Percentiles rank a stretch among this genome's conserved stretches.
Conservation (phyloP, 345 rosid species). For the Turnera subulata region DNA sequence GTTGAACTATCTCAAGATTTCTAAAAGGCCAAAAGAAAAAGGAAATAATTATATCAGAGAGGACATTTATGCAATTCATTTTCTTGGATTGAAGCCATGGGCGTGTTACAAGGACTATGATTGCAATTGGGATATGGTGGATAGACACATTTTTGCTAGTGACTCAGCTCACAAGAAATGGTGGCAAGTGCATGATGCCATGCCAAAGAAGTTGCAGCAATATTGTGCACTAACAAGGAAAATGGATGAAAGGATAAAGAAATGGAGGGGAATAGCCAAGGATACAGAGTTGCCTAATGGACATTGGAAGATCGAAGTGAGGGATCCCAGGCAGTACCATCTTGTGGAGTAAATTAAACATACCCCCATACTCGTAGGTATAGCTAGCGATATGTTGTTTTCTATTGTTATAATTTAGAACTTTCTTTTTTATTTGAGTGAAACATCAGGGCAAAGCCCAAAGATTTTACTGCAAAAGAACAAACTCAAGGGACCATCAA, state of each 20-base stretch:
- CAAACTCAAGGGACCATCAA: too few relatives aligned
- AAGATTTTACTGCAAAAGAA: too few relatives aligned
- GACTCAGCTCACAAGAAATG: slow-evolving; percentile 54
- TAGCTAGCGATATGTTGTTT: too few relatives aligned
- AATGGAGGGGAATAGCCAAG: slow-evolving; percentile 53
- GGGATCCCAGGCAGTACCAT: slow-evolving; percentile 47
- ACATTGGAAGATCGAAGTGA: slow-evolving; percentile 60
- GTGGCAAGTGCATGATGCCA: slow-evolving; percentile 66
- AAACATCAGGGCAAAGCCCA: too few relatives aligned
- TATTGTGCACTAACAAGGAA: slow-evolving; percentile 47
- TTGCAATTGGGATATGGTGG: slow-evolving; percentile 39
- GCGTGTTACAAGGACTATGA: slow-evolving; percentile 77
- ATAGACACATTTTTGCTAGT: slow-evolving; percentile 44
- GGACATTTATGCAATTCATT: slow-evolving; percentile 46
- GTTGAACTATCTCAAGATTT: slow-evolving; percentile 51
- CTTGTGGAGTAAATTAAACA: slow-evolving; percentile 1
- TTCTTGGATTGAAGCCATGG: slow-evolving; percentile 88
- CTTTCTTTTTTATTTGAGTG: too few relatives aligned
- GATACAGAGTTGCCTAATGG: slow-evolving; percentile 33
- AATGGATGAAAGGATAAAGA: slow-evolving; percentile 45
- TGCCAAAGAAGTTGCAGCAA: slow-evolving; percentile 47
- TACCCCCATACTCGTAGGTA: too few relatives aligned
- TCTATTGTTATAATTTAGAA: too few relatives aligned
- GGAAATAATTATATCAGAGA: background rate
- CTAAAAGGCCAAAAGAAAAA: background rate